Evolutionary conservation across 768 basidiomycete genomes (phyloP), one percentile per base, ranked within the genome.

Genomic region (Suillus cothurnatus): DNA sequence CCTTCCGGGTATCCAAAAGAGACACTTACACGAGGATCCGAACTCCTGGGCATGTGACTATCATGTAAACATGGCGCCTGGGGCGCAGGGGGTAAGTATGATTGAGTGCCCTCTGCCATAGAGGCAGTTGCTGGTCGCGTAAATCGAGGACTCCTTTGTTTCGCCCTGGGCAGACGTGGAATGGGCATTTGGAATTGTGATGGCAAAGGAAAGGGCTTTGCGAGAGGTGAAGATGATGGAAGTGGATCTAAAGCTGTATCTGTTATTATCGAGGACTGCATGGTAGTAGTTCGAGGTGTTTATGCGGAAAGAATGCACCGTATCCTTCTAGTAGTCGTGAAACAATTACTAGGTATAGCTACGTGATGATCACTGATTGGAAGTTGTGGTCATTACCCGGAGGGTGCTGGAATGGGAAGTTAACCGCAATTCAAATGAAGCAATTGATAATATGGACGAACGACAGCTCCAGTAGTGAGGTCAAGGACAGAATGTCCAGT

Each of bases 61-160:
- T 39, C 58, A 41, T 21, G 38, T 21, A 59, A 59, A 43, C 53
- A 55, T n/a, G 53, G 21, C 12, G 15, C 21, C 21, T 31, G 58
- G 26, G 76, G 72, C 34, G 72, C 67, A 17, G 82, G 81, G 43
- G 86, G 85, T 34, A 87, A 72, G 32, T 85, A 71, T 11, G 71
- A 41, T 28, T 72, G 50, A 56, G 70, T 72, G 17, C 80, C 80
- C 61, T 86, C 83, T 12, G 80, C 76, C 21, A 80, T 73, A 59
- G 84, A 81, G 4, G 84, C 80, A 7, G 83, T 81, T 0, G 81
- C 78, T 21, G 81, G 82, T 65, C 81, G 76, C 49, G 78, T 72
- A 0, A 69, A 71, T 64, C 71, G 71, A 47, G 73, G 72, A 50
- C 67, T 64, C 52, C 75, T 75, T 49, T 77, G 77, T 38, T 23